A percentile compares a stretch with the other conserved stretches of the same genome.
phyloP scores from a whole-genome alignment of 164 flowering plant species.

The Echeveria elegans region DNA sequence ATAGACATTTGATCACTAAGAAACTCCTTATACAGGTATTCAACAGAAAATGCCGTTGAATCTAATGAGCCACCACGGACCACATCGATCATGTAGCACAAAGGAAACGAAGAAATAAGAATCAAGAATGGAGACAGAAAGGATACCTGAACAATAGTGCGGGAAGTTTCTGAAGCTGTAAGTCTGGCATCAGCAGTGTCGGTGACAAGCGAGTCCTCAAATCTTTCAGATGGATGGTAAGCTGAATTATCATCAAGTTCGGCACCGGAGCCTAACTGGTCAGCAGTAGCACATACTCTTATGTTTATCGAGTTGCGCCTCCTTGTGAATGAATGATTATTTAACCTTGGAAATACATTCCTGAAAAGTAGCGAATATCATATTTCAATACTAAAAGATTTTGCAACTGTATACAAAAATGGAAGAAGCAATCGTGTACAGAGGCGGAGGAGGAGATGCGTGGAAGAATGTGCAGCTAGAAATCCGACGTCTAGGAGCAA shows the following conservation, averaged over 20 bases:
- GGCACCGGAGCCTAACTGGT: conserved; percentile 33
- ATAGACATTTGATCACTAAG: no score
- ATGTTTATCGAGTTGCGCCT: conserved; percentile 18
- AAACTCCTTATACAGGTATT: no score
- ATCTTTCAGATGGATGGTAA: conserved; percentile 79
- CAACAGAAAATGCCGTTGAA: no score
- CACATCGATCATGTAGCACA: no score
- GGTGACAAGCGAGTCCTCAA: conserved; percentile 22
- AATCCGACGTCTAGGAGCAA: background rate
- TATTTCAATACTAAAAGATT: background rate
- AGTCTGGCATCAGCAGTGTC: conserved; percentile 39
- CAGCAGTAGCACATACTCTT: conserved; percentile 33
- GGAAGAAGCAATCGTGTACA: background rate
- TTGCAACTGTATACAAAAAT: background rate
- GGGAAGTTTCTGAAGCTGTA: conserved; percentile 50
- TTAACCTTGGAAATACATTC: conserved; percentile 26
- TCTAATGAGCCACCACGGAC: no score
- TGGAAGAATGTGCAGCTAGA: conserved; percentile 2
- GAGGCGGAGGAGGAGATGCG: background rate
- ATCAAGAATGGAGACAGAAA: background rate
- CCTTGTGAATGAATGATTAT: conserved; percentile 11
- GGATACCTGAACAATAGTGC: conserved; percentile 73
- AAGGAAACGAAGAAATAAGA: no score
- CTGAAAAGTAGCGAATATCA: conserved; percentile 18
- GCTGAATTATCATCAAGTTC: conserved; percentile 34